Evolutionary conservation across 257 asterid species (phyloP).

Genomic region (Ehretia macrophylla): DNA sequence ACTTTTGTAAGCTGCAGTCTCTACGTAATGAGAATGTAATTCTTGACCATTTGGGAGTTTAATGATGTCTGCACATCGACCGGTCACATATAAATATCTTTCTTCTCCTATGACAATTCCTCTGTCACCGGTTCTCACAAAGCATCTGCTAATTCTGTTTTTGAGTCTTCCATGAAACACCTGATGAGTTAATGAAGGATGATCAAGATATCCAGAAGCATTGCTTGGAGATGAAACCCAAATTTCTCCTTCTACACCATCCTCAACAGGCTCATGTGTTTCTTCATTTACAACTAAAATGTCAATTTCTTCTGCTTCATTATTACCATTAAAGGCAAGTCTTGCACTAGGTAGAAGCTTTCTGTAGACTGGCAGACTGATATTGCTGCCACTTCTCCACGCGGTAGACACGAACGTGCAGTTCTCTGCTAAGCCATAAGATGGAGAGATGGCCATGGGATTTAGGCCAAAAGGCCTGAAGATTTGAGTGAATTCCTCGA

Average conservation of each 20-base stretch:
- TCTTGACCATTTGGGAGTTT: constrained; percentile 30
- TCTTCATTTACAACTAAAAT: constrained; percentile 61
- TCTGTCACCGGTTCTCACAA: constrained; percentile 68
- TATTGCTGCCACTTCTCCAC: constrained; percentile 43
- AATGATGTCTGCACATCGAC: constrained; percentile 50
- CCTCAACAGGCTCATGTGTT: constrained; percentile 42
- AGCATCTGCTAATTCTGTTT: constrained; percentile 22
- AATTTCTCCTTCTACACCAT: constrained; percentile 82
- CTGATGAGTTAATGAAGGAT: constrained; percentile 53
- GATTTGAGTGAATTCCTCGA: constrained; percentile 38
- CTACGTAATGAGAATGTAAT: constrained; percentile 74
- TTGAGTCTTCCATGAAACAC: constrained; percentile 39
- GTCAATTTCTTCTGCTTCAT: constrained; percentile 52
- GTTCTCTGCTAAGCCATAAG: constrained; percentile 76
- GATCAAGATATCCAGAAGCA: constrained; percentile 65
- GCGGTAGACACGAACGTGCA: constrained; percentile 80
- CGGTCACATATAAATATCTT: constrained; percentile 56
- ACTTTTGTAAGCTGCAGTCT: constrained; percentile 46
- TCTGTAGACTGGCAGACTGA: constrained; percentile 30
- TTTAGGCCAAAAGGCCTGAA: constrained; percentile 45
- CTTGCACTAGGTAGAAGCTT: constrained; percentile 70
- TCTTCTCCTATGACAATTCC: constrained; percentile 53
- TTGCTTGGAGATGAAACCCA: constrained; percentile 84
- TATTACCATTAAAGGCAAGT: constrained; percentile 22
- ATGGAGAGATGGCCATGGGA: constrained; percentile 55